Evolutionary conservation across 345 rosid genomes (phyloP), one percentile per base, ranked within the genome.

Genomic region (Eucalyptus albens): DNA sequence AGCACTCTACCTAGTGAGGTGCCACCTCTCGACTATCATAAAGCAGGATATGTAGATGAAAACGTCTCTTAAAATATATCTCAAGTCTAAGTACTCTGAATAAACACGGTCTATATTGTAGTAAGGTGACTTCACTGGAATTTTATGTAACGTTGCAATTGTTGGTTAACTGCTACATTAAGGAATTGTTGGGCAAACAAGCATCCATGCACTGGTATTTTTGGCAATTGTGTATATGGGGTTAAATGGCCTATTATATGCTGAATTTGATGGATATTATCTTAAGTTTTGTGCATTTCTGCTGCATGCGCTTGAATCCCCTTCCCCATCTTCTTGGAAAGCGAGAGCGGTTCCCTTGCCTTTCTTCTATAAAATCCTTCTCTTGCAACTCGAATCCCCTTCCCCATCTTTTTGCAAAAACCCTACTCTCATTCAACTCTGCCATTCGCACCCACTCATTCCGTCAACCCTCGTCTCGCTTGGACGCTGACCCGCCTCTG

Each of bases 1-100:
- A 87, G 60, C 87, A 90, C 93, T 89, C 89, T 69, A 26, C 91
- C 89, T 45, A 88, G 91, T 10, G 92, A 92, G 67, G 89, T 91
- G 60, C 97, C 97, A 21, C 95, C 95, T 19, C 90, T 97, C 87
- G 95, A 95, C 88, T 89, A 22, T 94, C 37, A 97, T 97, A 88
- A 93, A 93, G 93, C 92, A 95, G 91, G 96, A 97, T 92, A 92
- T 96, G 62, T 95, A 95, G 94, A 96, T 94, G 95, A 95, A 94
- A 96, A 96, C 95, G 21, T 90, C 62, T 3, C 62, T 56, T 56
- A 56, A 56, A 56, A 24, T 56, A 56, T 56, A 24, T 56, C 62
- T 56, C 14, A 0, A 56, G 29, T 24, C 1, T 24, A 6, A 56
- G 62, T 24, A 56, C 29, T 24, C 29, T 56, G 1, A 24, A 24